These are phyloP conservation scores for Diophrys sp. DNA, from an alignment of 73 alveolate genomes.

Conservation along the genomic window DNA sequence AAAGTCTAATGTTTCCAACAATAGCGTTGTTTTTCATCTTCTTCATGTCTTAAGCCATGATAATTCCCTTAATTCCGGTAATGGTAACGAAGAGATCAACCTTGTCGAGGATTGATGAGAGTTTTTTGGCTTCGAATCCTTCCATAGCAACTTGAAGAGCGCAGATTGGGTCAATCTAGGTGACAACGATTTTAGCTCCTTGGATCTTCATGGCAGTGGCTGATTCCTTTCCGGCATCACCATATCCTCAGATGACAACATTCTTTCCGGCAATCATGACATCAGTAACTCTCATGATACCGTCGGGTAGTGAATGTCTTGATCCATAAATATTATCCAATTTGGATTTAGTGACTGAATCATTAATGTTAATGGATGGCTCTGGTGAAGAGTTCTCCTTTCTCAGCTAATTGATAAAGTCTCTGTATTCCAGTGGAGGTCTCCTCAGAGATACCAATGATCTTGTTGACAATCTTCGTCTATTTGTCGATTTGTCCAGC, in stretches of 20 bases:
- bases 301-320: constrained; percentile 97
- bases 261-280: constrained; percentile 97
- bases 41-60: constrained; percentile 80
- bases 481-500: constrained; percentile 81
- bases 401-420: constrained; percentile 74
- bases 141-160: constrained; percentile 97
- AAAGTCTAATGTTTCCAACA: constrained; percentile 94
- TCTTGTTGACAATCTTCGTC: constrained; percentile 77
- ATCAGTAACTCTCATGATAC: constrained; percentile 98
- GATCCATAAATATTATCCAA: constrained; percentile 95
- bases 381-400: constrained; percentile 85
- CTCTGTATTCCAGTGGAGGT: constrained; percentile 98
- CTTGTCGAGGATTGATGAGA: constrained; percentile 63
- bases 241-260: constrained; percentile 92
- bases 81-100: constrained; percentile 88
- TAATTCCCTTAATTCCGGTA: constrained; percentile 91
- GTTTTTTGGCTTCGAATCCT: constrained; percentile 86
- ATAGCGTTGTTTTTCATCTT: constrained; percentile 95
- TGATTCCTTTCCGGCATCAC: constrained; percentile 98
- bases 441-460: constrained; percentile 95
- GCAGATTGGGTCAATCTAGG: constrained; percentile 97
- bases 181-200: constrained; percentile 91
- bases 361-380: constrained; percentile 95
- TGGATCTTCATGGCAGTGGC: constrained; percentile 93
- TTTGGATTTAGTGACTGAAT: constrained; percentile 93